phyloP scores from a whole-genome alignment of 148 eudicot genomes.

The Fagopyrum esculentum region DNA sequence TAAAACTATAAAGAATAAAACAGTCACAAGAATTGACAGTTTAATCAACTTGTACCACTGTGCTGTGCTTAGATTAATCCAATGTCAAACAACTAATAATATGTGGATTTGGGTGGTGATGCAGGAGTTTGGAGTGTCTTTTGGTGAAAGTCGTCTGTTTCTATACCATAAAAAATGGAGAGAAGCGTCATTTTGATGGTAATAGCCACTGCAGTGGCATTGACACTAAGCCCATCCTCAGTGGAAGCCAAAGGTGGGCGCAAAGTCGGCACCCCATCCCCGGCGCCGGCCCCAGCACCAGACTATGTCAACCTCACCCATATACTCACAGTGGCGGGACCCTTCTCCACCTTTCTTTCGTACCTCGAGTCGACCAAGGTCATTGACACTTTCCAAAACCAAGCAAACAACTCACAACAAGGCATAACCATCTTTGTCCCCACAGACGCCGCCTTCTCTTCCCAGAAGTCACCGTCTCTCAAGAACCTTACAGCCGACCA shows the following conservation, averaged over 20 bases:
- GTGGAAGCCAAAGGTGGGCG: conserved; percentile 22
- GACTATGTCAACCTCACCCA: conserved; percentile 59
- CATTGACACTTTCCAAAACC: conserved; percentile 70
- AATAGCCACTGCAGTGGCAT: conserved; percentile 18
- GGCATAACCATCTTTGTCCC: conserved; percentile 85
- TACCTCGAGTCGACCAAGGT: conserved; percentile 63
- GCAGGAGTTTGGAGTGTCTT: conserved; percentile 26
- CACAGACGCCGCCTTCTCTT: conserved; percentile 50
- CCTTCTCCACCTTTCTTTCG: conserved; percentile 62
- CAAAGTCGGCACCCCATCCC: conserved; percentile 24
- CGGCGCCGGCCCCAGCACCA: conserved; percentile 72
- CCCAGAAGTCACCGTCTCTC: conserved; percentile 57
- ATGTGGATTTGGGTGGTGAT: conserved; percentile 4
- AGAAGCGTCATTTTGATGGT: conserved; percentile 19
- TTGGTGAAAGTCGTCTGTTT: background rate
- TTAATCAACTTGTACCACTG: background rate
- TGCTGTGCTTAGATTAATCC: background rate
- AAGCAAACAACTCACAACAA: conserved; percentile 80
- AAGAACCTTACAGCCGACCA: conserved; percentile 72
- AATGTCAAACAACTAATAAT: background rate
- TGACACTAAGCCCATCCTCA: conserved; percentile 27
- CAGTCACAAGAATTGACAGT: background rate
- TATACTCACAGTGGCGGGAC: conserved; percentile 79
- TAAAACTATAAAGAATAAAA: background rate
- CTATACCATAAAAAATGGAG: conserved; percentile 20